phyloP scores from a whole-genome alignment of 2,329 filamentous ascomycete species.

The Penicillium sp. region DNA sequence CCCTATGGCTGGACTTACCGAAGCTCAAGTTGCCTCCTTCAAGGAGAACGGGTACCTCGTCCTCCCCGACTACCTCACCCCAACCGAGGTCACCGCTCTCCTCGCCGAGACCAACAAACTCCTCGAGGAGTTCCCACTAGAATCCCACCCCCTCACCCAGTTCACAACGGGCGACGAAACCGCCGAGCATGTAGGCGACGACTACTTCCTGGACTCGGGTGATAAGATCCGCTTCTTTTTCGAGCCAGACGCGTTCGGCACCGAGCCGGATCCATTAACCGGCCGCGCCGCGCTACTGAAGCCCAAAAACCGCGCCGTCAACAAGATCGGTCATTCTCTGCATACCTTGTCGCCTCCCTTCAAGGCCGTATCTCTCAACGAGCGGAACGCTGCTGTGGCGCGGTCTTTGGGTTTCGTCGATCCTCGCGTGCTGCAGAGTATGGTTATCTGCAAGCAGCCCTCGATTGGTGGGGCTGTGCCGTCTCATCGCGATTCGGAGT shows the following conservation, averaged over 20 bases:
- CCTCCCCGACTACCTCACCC: slow-evolving; percentile 65
- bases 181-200: slow-evolving; percentile 75
- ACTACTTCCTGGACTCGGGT: slow-evolving; percentile 82
- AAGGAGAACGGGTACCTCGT: slow-evolving; percentile 80
- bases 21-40: slow-evolving; percentile 64
- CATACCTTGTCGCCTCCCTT: slow-evolving; percentile 63
- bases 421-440: slow-evolving; percentile 75
- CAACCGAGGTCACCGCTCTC: slow-evolving; percentile 57
- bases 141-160: slow-evolving; percentile 79
- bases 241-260: slow-evolving; percentile 76
- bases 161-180: slow-evolving; percentile 73
- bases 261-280: slow-evolving; percentile 34
- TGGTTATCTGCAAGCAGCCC: slow-evolving; percentile 98
- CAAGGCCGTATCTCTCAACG: slow-evolving; percentile 41
- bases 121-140: slow-evolving; percentile 66
- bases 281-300: slow-evolving; percentile 56
- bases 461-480: slow-evolving; percentile 88
- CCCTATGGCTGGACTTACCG: slow-evolving; percentile 51
- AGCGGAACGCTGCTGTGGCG: slow-evolving; percentile 56
- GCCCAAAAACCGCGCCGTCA: slow-evolving; percentile 76
- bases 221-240: slow-evolving; percentile 96
- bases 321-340: slow-evolving; percentile 75
- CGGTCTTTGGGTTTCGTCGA: slow-evolving; percentile 63
- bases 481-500: slow-evolving; percentile 84
- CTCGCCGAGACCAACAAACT: slow-evolving; percentile 66